These are phyloP conservation scores for Aureobasidium musti DNA, from an alignment of 2,329 filamentous ascomycete genomes.

Conservation along the genomic window DNA sequence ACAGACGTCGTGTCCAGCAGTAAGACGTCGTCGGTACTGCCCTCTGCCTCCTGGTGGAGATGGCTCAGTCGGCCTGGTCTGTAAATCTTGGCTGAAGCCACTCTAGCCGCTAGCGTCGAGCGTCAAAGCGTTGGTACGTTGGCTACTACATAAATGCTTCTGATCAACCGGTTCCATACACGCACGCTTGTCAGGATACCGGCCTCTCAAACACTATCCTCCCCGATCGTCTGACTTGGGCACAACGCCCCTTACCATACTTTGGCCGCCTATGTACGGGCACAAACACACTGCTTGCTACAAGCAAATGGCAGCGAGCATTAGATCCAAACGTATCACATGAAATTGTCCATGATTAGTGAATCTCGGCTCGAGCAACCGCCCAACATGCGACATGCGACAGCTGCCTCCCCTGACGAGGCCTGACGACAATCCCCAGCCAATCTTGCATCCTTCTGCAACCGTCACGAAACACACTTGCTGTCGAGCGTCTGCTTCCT, in stretches of 20 bases:
- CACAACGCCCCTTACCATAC: slow-evolving; percentile 15
- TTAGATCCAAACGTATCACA: slow-evolving; percentile 10
- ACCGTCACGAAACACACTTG: slow-evolving; percentile 21
- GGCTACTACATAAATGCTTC: slow-evolving; percentile 5
- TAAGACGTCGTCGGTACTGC: slow-evolving; percentile 14
- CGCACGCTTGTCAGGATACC: slow-evolving; percentile 10
- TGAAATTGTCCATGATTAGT: slow-evolving; percentile 1
- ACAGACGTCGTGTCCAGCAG: slow-evolving; percentile 17
- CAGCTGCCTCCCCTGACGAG: slow-evolving; percentile 19
- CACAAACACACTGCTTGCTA: not conserved
- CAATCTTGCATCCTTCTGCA: slow-evolving; percentile 23
- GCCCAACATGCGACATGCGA: slow-evolving; percentile 16
- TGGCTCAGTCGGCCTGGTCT: slow-evolving; percentile 20
- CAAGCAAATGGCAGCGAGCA: not conserved
- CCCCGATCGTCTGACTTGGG: slow-evolving; percentile 9
- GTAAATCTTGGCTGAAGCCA: slow-evolving; percentile 16
- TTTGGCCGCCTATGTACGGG: not conserved
- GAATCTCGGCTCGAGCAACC: slow-evolving; percentile 22
- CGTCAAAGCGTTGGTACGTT: slow-evolving; percentile 15
- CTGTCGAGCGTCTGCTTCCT: not conserved
- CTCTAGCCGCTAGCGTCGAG: slow-evolving; percentile 1
- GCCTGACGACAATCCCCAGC: slow-evolving; percentile 10
- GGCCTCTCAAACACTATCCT: not conserved
- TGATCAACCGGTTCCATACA: slow-evolving; percentile 13
- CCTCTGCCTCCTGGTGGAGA: slow-evolving; percentile 22